Evolutionary conservation across 768 basidiomycete species (phyloP).

Genomic region (Phylloporus arenicola): DNA sequence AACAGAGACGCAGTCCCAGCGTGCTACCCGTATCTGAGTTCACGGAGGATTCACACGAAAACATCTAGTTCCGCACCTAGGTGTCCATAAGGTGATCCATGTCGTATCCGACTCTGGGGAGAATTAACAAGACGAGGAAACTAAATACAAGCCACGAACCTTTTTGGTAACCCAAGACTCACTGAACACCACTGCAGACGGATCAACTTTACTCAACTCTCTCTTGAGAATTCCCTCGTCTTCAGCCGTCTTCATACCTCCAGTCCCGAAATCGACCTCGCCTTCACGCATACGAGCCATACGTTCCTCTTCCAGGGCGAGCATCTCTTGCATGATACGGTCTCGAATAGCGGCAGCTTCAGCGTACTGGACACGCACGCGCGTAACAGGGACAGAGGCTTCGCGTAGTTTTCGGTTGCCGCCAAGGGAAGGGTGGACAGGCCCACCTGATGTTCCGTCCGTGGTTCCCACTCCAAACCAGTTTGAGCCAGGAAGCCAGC

Average conservation of each 20-base stretch:
- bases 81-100: constrained; percentile 94
- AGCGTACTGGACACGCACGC: constrained; percentile 70
- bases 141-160: constrained; percentile 35
- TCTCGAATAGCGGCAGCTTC: constrained; percentile 90
- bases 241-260: constrained; percentile 63
- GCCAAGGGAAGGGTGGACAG: constrained; percentile 30
- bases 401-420: constrained; percentile 22
- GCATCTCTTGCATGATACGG: constrained; percentile 98
- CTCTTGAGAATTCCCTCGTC: constrained; percentile 92
- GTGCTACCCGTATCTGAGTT: constrained; percentile 38
- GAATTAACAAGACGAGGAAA: constrained; percentile 2
- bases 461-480: constrained; percentile 37
- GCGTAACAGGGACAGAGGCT: constrained; percentile 32
- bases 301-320: constrained; percentile 91
- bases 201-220: constrained; percentile 92
- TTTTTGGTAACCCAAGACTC: constrained; percentile 96
- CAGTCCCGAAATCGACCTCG: constrained; percentile 49
- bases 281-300: constrained; percentile 88
- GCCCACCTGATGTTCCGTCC: constrained; percentile 20
- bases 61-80: constrained; percentile 47
- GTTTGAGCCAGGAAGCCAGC: constrained; percentile 52
- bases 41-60: constrained; percentile 1
- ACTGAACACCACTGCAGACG: constrained; percentile 91
- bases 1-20: constrained; percentile 89
- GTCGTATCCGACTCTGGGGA: constrained; percentile 72